A percentile compares a stretch with the other conserved stretches of the same genome.
phyloP scores from a whole-genome alignment of 2,329 filamentous ascomycete genomes.

The Rugonectria rugulosa region DNA sequence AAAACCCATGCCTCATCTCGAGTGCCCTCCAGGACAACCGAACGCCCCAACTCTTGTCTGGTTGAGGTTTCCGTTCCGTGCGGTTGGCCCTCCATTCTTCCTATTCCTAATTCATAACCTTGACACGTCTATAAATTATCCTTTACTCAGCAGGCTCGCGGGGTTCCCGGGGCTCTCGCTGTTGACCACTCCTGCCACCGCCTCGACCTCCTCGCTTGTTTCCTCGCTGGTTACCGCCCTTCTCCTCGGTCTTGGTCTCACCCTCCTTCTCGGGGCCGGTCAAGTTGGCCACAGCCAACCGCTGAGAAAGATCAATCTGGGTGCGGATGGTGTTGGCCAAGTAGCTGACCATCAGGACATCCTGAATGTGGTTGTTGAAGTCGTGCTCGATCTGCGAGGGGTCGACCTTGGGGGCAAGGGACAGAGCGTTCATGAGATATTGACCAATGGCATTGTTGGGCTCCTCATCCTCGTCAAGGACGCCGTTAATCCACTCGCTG shows the following conservation, averaged over 20 bases:
- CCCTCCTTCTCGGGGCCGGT: constrained; percentile 57
- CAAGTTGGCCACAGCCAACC: constrained; percentile 82
- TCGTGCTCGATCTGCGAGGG: constrained; percentile 89
- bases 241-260: constrained; percentile 56
- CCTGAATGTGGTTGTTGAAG: constrained; percentile 99
- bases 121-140: neutral
- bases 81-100: constrained; percentile 21
- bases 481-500: constrained; percentile 88
- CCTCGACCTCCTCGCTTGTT: constrained; percentile 61
- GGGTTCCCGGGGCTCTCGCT: constrained; percentile 55
- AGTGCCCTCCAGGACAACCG: constrained; percentile 35
- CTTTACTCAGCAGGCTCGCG: constrained; percentile 47
- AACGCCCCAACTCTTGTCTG: constrained; percentile 27
- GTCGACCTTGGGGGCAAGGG: constrained; percentile 94
- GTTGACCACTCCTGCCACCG: constrained; percentile 59
- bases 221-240: constrained; percentile 54
- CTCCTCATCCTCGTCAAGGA: constrained; percentile 91
- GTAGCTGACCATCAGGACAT: constrained; percentile 97
- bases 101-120: constrained; percentile 1
- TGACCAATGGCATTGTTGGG: constrained; percentile 93
- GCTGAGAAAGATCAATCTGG: constrained; percentile 97
- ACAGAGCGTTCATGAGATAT: constrained; percentile 92
- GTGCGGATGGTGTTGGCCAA: constrained; percentile 98
- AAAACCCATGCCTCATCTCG: constrained; percentile 42
- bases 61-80: constrained; percentile 30